Evolutionary conservation across 495 filamentous ascomycete species (phyloP), one percentile per base, ranked within the genome.

Genomic region (Penicillium canescens): DNA sequence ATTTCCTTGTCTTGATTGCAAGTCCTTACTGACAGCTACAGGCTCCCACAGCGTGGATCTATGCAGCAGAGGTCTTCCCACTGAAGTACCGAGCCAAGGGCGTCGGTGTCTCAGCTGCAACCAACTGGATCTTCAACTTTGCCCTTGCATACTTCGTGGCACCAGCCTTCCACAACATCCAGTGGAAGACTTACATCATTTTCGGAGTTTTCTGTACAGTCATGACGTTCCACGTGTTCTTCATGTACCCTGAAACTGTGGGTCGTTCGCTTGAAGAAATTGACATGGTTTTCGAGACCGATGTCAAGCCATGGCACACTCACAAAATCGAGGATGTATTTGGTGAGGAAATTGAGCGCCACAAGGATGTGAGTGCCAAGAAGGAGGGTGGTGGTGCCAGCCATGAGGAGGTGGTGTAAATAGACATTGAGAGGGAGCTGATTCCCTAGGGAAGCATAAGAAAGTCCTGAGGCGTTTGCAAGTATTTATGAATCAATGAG

Each of bases 71-170:
- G 71, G 83, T 91, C 3, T 91, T 86, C 80, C 85, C 85, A 0
- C 76, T 90, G 9, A 86, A 88, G 60, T 89, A 86, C 13, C 83
- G 88, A 14, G 88, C 86, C 12, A 86, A 81, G 31, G 88, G 87
- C 12, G 88, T 90, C 74, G 82, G 74, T 9, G 71, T 89, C 20
- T 82, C 86, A 0, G 81, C 86, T 0, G 75, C 85, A 21, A 82
- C 81, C 3, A 91, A 92, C 69, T 89, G 87, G 87, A 76, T 88
- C 13, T 90, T 89, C 77, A 89, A 89, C 73, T 89, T 89, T 59
- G 86, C 86, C 0, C 67, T 90, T 4, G 86, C 83, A 4, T 78
- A 86, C 61, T 90, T 90, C 65, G 80, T 86, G 4, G 85, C 87
- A 1, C 85, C 86, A 0, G 85, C 80, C 0, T 88, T 92, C 67